Evolutionary conservation across 805 yeast species (phyloP), one percentile per base, ranked within the genome.

Genomic region (Spathaspora boniae): DNA sequence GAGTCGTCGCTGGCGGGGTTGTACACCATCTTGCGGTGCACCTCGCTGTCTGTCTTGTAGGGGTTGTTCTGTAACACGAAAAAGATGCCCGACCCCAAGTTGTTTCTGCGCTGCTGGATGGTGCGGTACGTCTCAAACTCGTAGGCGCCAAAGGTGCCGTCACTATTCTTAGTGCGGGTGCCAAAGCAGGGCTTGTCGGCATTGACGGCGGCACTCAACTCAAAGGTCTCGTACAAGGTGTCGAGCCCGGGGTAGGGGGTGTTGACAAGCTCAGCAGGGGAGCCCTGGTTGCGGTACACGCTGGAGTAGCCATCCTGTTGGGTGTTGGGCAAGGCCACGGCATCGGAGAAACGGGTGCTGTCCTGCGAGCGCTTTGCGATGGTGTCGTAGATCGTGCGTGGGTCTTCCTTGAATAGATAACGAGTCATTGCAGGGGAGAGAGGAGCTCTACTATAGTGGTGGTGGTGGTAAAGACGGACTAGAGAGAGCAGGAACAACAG

Each of bases 111-210:
- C 30, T 38, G 33, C 26, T 50, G 47, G 11, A 54, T 49, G 16
- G 53, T 46, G n/a, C 36, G 34, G 40, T 54, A 67, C 9, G 54
- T 39, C 32, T 54, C 49, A 36, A 53, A 58, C 11, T 36, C 51
- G 41, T 64, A 67, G 4, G 44, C 44, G 2, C 69, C 68, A 41
- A 46, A 52, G 5, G 58, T 45, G 4, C 61, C 64, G 29, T 58
- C 57, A 9, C 40, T 43, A 17, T 38, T 30, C 25, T 43, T 43
- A 4, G 41, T 44, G 52, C 82, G 57, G 26, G 54, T 40, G 29
- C 83, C 84, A 26, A 78, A 56, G 40, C 78, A 70, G 7, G 62
- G 65, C 27, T 54, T 44, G 7, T 63, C 38, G 2, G 68, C 67
- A 48, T 62, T 61, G n/a, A 51, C 37, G 11, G 53, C 47, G 2